Conservation (phyloP, 2,329 filamentous ascomycete species). For the Coleophoma eucalyptorum region DNA sequence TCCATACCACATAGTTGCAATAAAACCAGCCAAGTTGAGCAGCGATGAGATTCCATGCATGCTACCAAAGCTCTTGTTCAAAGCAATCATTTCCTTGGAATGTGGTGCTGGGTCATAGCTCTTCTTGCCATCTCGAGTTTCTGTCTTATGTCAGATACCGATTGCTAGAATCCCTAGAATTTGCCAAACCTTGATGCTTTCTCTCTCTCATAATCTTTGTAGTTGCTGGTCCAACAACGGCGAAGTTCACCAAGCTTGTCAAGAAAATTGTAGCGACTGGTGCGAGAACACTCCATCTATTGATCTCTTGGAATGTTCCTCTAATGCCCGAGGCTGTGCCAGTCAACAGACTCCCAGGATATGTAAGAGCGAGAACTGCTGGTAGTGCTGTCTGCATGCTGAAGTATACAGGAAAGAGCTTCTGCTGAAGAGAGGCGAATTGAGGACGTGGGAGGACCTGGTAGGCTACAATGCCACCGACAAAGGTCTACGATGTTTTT, state of each 20-base stretch:
- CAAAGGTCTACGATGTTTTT: slow-evolving; percentile 57
- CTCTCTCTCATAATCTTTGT: slow-evolving; percentile 70
- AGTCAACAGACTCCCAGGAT: slow-evolving; percentile 55
- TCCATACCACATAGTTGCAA: slow-evolving; percentile 74
- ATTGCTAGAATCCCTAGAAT: neutral
- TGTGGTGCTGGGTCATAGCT: slow-evolving; percentile 76
- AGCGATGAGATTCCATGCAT: slow-evolving; percentile 80
- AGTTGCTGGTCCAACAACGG: slow-evolving; percentile 71
- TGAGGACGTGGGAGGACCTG: slow-evolving; percentile 71
- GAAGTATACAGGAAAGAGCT: slow-evolving; percentile 88
- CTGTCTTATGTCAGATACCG: slow-evolving; percentile 33
- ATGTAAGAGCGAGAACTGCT: slow-evolving; percentile 71
- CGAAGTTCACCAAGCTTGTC: slow-evolving; percentile 67
- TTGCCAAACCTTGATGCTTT: slow-evolving; percentile 71
- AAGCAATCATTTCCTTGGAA: slow-evolving; percentile 74
- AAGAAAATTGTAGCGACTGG: slow-evolving; percentile 68
- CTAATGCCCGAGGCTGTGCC: slow-evolving; percentile 39
- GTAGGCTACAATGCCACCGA: slow-evolving; percentile 72
- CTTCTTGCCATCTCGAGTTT: slow-evolving; percentile 85
- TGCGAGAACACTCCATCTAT: slow-evolving; percentile 59
- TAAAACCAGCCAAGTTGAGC: slow-evolving; percentile 69
- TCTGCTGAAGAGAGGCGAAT: slow-evolving; percentile 77
- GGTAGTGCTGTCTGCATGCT: slow-evolving; percentile 75
- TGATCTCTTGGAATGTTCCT: slow-evolving; percentile 56
- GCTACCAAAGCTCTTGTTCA: slow-evolving; percentile 76